Conservation (phyloP, 495 filamentous ascomycete species). For the Hypoxylon intermedium region DNA sequence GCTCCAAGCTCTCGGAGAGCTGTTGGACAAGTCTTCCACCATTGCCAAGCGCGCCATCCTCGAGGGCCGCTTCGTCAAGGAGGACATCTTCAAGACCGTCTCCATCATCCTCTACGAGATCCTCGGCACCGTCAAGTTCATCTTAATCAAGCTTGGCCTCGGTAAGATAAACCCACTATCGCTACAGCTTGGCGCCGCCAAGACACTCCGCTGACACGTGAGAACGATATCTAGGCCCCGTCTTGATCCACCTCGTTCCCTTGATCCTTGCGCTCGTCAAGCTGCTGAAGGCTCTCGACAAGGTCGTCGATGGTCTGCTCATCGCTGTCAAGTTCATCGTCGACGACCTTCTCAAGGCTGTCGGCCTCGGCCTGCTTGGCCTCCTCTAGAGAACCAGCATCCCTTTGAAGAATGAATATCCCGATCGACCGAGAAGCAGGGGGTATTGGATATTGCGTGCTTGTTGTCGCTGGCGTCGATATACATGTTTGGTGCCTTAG, state of each 20-base stretch:
- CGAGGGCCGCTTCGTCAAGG: slow-evolving; percentile 38
- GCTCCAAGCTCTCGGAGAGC: slow-evolving; percentile 43
- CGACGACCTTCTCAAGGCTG: slow-evolving; percentile 40
- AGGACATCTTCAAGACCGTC: slow-evolving; percentile 45
- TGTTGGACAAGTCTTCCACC: slow-evolving; percentile 40
- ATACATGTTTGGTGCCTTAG: slow-evolving; percentile 17
- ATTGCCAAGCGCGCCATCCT: slow-evolving; percentile 43
- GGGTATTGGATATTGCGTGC: background rate
- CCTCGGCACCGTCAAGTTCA: slow-evolving; percentile 45
- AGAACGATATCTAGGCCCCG: slow-evolving; percentile 37
- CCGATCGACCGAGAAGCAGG: background rate
- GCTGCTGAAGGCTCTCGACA: slow-evolving; percentile 45
- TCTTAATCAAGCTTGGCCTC: slow-evolving; percentile 49
- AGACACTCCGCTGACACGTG: slow-evolving; percentile 8
- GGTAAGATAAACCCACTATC: slow-evolving; percentile 34
- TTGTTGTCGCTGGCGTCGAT: slow-evolving; percentile 10
- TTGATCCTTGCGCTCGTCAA: slow-evolving; percentile 44
- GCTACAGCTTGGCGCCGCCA: background rate
- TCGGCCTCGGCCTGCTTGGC: slow-evolving; percentile 43
- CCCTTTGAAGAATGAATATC: no score
- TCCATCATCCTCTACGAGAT: slow-evolving; percentile 45
- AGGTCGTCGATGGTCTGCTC: slow-evolving; percentile 44
- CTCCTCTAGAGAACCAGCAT: slow-evolving; percentile 30
- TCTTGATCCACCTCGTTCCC: slow-evolving; percentile 45
- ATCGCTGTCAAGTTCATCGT: slow-evolving; percentile 44